Evolutionary conservation across 2,329 filamentous ascomycete species (phyloP).

Genomic region (Neofusicoccum kwambonambiense): DNA sequence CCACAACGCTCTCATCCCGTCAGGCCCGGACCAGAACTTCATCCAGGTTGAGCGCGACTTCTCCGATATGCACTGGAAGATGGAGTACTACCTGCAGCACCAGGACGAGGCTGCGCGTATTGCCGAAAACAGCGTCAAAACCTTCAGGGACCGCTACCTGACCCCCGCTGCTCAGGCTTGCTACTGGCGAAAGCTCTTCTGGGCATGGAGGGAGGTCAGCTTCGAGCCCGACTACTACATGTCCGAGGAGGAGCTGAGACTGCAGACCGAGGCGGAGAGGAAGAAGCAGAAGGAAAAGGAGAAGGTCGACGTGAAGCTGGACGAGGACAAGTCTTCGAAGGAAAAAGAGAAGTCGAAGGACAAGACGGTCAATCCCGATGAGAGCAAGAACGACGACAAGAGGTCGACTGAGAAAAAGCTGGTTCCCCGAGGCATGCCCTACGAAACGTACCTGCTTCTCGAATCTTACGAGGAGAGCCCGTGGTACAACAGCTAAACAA

Average conservation of each 20-base stretch:
- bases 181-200: constrained; percentile 53
- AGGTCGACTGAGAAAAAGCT: constrained; percentile 1
- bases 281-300: constrained; percentile 14
- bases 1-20: constrained; percentile 45
- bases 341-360: constrained; percentile 5
- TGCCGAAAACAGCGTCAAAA: constrained; percentile 48
- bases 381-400: constrained; percentile 12
- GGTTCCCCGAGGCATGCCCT: constrained; percentile 16
- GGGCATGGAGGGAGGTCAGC: constrained; percentile 37
- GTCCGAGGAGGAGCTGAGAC: constrained; percentile 9
- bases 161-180: constrained; percentile 56
- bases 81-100: constrained; percentile 36
- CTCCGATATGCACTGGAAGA: constrained; percentile 37
- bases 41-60: constrained; percentile 49
- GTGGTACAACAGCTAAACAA: constrained; percentile 17
- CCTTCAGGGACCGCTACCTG: constrained; percentile 54
- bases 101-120: constrained; percentile 46
- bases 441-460: constrained; percentile 16
- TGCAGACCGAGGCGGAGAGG: constrained; percentile 3
- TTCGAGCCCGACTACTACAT: constrained; percentile 24
- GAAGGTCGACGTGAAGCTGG: constrained; percentile 7
- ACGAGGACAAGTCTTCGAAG: constrained; percentile 5
- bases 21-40: constrained; percentile 51
- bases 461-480: constrained; percentile 18
- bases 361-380: constrained; percentile 1